Evolutionary conservation across 1,139 yeast species (phyloP), one percentile per base, ranked within the genome.

Genomic region (Blastobotrys capitulatus): DNA sequence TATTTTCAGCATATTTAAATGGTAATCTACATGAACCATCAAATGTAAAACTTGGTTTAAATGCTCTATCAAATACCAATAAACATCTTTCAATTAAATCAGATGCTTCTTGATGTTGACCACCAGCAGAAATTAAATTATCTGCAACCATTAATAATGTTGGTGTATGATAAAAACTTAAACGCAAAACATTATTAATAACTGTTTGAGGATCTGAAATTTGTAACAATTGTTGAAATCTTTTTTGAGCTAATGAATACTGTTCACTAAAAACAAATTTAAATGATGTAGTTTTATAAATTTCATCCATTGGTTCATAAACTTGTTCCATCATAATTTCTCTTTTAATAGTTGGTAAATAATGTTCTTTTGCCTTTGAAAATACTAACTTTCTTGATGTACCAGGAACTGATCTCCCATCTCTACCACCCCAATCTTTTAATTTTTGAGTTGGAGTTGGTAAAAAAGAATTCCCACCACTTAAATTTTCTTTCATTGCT

Each of bases 381-480:
- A 88, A 72, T 10, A 79, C 72, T 46, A 86, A 67, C 57, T 83
- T 83, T 54, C 89, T 74, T 0, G 82, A 68, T 0, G 87, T 78
- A 8, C 94, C 94, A 0, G 95, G 90, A 6, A 86, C 78, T 12
- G 80, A 71, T 46, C 84, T 68, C 51, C 83, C 79, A 61, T 86
- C 95, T 56, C 80, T 78, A 0, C 95, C 95, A 44, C 89, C 83
- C 94, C 95, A 87, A 19, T 88, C 88, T 1, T 86, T 80, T 26
- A 83, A 74, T 10, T 0, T 89, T 89, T 0, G 85, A 74, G 37
- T 44, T 9, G 49, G 40, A 4, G 20, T 40, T 2, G 50, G 50
- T 38, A 50, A 47, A 13, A 47, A 20, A 5, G 49, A 37, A 15
- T 36, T 19, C 6, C 46, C 44, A 6, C 43, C 47, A 26, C 44